These are phyloP conservation scores for Amaranthus cruentus DNA, from an alignment of 148 eudicot genomes.

Conservation along the genomic window DNA sequence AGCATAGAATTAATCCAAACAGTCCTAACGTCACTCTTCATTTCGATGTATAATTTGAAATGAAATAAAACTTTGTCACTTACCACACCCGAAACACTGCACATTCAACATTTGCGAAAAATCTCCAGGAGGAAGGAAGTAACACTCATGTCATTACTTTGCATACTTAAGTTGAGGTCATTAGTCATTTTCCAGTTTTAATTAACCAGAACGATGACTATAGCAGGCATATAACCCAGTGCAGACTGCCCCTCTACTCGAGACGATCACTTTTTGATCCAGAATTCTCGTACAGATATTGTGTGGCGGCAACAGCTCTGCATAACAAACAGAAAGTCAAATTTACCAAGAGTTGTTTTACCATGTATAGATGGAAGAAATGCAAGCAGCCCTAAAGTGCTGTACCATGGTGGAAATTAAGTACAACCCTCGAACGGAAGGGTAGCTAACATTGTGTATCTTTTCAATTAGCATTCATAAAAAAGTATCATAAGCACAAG, in stretches of 20 bases:
- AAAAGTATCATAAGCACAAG: too few relatives aligned
- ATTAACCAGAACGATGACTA: neutral
- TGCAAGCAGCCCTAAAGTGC: neutral
- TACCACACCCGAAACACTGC: neutral
- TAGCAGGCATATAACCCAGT: neutral
- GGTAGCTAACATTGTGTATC: too few relatives aligned
- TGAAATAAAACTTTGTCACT: neutral
- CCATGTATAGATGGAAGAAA: neutral
- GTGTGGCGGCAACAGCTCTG: conserved; percentile 51
- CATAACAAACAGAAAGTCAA: neutral
- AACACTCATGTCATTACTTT: neutral
- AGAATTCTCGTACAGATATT: conserved; percentile 32
- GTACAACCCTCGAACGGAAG: too few relatives aligned
- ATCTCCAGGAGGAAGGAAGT: neutral
- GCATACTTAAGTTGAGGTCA: neutral
- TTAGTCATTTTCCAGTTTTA: neutral
- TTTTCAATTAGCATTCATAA: too few relatives aligned
- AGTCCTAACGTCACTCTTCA: too few relatives aligned
- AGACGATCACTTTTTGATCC: neutral
- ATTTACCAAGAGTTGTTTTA: neutral
- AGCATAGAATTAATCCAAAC: neutral
- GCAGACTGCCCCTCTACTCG: neutral
- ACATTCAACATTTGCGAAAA: neutral
- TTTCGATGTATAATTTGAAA: neutral
- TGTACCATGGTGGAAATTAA: neutral